Base-by-base conservation (phyloP, 108 stramenopile species). In the Fragilaria crotonensis region DNA sequence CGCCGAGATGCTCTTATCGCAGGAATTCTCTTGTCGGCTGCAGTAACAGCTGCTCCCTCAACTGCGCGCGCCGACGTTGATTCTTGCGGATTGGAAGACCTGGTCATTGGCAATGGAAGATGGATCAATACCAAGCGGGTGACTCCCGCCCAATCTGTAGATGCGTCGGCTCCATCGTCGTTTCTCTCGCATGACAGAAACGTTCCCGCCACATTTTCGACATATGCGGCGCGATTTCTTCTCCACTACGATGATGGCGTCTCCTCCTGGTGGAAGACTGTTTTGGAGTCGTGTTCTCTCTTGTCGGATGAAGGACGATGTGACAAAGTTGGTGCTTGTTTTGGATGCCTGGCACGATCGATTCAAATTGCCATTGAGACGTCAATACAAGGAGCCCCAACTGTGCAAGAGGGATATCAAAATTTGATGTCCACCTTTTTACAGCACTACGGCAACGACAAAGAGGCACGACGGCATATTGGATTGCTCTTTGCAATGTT, bases 211-310 rank as follows among this genome's bases (percentile, higher is more conserved):
- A 64, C 66, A 3, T 92, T 92, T 71, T 64, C 64, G 2, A 83
- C 84, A 14, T 92, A 88, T 46, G 51, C 76, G 9, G 60, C 86
- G 7, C 60, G 90, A 30, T 85, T 92, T 64, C 53, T 92, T 2
- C 67, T 92, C 19, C 69, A 68, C 26, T 92, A 81, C 56, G 90
- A 92, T 54, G 54, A 52, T 25, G 73, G 73, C 4, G 83, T 75
- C 2, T 49, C 64, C 0, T 30, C 58, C 0, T 92, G 90, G 90
- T 92, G 87, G 86, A 50, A 60, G 9, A 45, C 64, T 3, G 57
- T 57, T 4, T 7, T 70, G 23, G n/a, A 45, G 0, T 55, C 67
- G 2, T 79, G 66, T 59, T 80, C 84, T 1, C 60, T 92, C 21
- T 57, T 92, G 23, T 30, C 75, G 4, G 25, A 49, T 0, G 57